These are phyloP conservation scores for Lentinus brumalis DNA, from an alignment of 768 basidiomycete genomes.

Conservation along the genomic window DNA sequence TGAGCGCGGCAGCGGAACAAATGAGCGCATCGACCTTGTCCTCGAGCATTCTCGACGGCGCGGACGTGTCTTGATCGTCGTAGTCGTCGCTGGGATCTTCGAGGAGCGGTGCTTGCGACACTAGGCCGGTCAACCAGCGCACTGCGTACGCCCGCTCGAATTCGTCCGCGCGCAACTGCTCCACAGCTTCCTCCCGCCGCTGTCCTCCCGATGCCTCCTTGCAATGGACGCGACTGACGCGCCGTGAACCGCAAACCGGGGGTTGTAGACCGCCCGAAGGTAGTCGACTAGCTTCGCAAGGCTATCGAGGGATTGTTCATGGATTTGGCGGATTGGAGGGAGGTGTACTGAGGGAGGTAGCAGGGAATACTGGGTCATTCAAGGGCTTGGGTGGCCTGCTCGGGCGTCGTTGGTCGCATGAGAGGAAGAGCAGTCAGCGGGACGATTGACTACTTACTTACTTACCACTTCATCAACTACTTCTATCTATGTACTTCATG, in stretches of 20 bases:
- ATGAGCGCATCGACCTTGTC: too few species aligned
- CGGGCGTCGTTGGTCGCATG: too few species aligned
- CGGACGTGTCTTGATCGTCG: too few species aligned
- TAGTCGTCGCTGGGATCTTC: neutral
- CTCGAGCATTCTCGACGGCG: too few species aligned
- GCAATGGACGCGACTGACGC: slow-evolving; percentile 27
- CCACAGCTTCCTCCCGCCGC: slow-evolving; percentile 16
- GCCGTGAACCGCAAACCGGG: slow-evolving; percentile 58
- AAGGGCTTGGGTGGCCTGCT: neutral
- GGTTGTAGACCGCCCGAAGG: slow-evolving; percentile 62
- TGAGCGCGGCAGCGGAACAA: too few species aligned
- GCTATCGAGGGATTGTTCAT: slow-evolving; percentile 34
- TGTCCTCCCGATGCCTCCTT: neutral
- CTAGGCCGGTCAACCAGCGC: slow-evolving; percentile 72
- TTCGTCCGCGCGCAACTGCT: slow-evolving; percentile 50
- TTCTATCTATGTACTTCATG: too few species aligned
- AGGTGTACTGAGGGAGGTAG: slow-evolving; percentile 52
- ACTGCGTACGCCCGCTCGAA: slow-evolving; percentile 74
- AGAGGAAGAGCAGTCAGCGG: too few species aligned
- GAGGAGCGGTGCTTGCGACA: slow-evolving; percentile 32
- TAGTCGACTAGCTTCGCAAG: slow-evolving; percentile 51
- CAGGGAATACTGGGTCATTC: slow-evolving; percentile 11
- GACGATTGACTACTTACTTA: too few species aligned
- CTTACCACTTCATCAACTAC: too few species aligned
- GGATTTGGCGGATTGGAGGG: slow-evolving; percentile 53